A percentile compares a stretch with the other conserved stretches of the same genome.
phyloP scores from a whole-genome alignment of 352 stramenopile genomes.

The Peronospora destructor region DNA sequence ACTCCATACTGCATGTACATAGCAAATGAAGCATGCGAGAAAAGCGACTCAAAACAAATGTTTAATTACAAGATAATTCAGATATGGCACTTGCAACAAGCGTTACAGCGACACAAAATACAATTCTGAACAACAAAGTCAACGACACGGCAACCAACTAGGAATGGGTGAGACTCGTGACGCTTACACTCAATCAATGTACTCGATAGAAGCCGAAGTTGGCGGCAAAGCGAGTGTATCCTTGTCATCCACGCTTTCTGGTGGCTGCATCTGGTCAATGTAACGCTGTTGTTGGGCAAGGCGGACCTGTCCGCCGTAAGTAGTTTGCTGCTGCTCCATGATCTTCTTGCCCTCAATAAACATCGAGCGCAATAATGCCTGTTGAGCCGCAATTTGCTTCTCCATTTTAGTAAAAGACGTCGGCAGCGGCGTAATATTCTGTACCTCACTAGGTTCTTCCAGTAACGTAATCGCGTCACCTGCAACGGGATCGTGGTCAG shows the following conservation, averaged over 20 bases:
- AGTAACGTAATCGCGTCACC: slow-evolving; percentile 28
- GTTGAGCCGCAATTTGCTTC: slow-evolving; percentile 68
- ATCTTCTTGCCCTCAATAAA: slow-evolving; percentile 73
- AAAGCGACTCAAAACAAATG: slow-evolving; percentile 12
- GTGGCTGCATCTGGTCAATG: slow-evolving; percentile 25
- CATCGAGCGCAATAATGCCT: slow-evolving; percentile 64
- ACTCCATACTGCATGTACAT: not conserved
- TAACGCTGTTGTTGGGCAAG: slow-evolving; percentile 35
- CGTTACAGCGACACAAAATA: slow-evolving; percentile 15
- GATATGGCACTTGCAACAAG: slow-evolving; percentile 10
- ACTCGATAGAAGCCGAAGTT: slow-evolving; percentile 35
- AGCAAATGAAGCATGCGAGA: not conserved
- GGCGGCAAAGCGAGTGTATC: slow-evolving; percentile 20
- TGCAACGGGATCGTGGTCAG: slow-evolving; percentile 7
- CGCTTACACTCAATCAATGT: slow-evolving; percentile 31
- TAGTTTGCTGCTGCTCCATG: slow-evolving; percentile 43
- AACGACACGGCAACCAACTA: slow-evolving; percentile 14
- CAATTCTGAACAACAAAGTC: slow-evolving; percentile 15
- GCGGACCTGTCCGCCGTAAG: slow-evolving; percentile 25
- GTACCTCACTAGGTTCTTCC: slow-evolving; percentile 38
- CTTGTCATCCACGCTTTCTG: slow-evolving; percentile 24
- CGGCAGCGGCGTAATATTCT: slow-evolving; percentile 47
- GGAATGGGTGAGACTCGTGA: slow-evolving; percentile 10
- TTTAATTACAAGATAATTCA: slow-evolving; percentile 25
- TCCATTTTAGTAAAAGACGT: slow-evolving; percentile 71